A percentile compares a stretch with the other conserved stretches of the same genome.
phyloP scores from a whole-genome alignment of 2,329 filamentous ascomycete genomes.

The Capronia coronata region DNA sequence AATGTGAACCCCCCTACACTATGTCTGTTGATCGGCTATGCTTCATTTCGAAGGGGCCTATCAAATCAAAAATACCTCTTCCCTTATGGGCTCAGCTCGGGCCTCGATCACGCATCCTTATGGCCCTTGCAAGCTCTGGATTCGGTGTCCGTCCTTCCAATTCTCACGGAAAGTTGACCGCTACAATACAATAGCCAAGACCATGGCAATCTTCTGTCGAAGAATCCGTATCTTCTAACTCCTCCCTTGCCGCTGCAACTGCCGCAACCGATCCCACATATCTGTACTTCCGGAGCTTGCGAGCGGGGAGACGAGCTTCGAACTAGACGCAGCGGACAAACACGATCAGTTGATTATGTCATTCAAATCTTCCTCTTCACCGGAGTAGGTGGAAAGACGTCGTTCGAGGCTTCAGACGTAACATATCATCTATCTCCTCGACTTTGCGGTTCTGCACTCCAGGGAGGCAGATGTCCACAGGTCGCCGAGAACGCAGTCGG shows the following conservation, averaged over 20 bases:
- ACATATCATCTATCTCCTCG: constrained; percentile 26
- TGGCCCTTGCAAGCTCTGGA: too few relatives aligned
- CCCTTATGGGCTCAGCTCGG: too few relatives aligned
- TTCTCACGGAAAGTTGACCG: too few relatives aligned
- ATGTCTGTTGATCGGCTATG: too few relatives aligned
- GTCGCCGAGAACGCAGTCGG: constrained; percentile 19
- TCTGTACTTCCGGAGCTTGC: constrained; percentile 35
- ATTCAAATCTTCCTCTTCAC: background rate
- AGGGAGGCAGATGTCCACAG: constrained; percentile 39
- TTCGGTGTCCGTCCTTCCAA: too few relatives aligned
- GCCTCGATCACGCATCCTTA: too few relatives aligned
- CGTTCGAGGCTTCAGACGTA: constrained; percentile 17
- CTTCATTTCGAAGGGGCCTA: too few relatives aligned
- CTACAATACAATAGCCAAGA: too few relatives aligned
- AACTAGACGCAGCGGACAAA: constrained; percentile 29
- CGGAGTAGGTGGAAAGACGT: background rate
- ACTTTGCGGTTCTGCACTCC: constrained; percentile 47
- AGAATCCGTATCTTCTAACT: too few relatives aligned
- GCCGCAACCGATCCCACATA: constrained; percentile 31
- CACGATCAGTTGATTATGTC: background rate
- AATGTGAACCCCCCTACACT: too few relatives aligned
- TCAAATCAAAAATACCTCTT: too few relatives aligned
- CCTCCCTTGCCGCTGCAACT: constrained; percentile 20
- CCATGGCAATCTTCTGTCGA: too few relatives aligned
- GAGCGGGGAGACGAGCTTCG: constrained; percentile 34